Evolutionary conservation across 1,284 basidiomycete species (phyloP).

Genomic region (Marasmius tenuissimus): DNA sequence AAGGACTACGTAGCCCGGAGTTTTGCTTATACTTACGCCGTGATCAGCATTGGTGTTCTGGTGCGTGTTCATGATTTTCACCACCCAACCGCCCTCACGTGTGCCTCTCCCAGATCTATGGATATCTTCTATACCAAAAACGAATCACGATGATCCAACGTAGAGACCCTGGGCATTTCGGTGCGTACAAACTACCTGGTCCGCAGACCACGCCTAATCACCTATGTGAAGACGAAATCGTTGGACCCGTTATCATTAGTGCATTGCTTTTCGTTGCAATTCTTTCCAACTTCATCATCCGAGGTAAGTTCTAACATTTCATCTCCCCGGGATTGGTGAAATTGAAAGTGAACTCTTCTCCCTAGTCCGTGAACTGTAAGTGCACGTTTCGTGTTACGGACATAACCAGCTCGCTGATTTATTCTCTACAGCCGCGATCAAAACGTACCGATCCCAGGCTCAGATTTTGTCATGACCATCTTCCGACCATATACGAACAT

Average conservation of each 20-base stretch:
- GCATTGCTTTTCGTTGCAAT: conserved; percentile 81
- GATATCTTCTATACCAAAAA: conserved; percentile 84
- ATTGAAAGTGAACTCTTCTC: neutral
- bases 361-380: conserved; percentile 47
- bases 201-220: conserved; percentile 1
- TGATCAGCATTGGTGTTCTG: conserved; percentile 69
- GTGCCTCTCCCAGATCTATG: conserved; percentile 66
- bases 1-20: conserved; percentile 70
- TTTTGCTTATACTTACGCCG: conserved; percentile 86
- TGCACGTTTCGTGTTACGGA: conserved; percentile 3
- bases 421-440: conserved; percentile 26
- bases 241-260: conserved; percentile 82
- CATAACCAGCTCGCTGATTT: neutral
- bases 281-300: conserved; percentile 83
- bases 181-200: conserved; percentile 41
- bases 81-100: neutral
- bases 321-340: neutral
- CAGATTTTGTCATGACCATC: conserved; percentile 5
- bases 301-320: conserved; percentile 47
- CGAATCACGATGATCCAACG: conserved; percentile 90
- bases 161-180: conserved; percentile 90
- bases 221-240: conserved; percentile 61
- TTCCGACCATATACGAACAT: neutral
- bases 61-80: conserved; percentile 35
- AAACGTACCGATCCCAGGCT: conserved; percentile 33